A percentile compares a stretch with the other conserved stretches of the same genome.
Conservation (phyloP, 179 eudicot genomes). For the Silene noctiflora region DNA sequence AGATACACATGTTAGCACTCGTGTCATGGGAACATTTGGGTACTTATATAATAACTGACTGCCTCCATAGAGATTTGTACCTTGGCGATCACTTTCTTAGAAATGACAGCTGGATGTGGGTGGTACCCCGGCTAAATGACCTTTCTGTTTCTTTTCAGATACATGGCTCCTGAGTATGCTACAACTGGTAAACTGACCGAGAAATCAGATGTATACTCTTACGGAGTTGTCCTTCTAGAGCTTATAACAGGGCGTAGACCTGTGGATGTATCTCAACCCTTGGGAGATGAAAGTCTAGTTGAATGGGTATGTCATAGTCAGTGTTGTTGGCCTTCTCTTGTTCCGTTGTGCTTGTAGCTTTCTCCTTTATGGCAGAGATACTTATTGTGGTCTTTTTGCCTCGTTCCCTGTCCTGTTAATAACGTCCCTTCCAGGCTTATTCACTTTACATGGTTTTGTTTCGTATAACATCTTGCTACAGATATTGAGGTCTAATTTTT, state of each 20-base stretch:
- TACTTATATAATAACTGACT: constrained; percentile 22
- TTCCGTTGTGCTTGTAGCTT: neutral
- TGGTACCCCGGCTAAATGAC: neutral
- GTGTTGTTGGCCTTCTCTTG: neutral
- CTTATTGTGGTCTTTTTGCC: neutral
- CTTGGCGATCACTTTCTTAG: neutral
- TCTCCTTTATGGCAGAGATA: neutral
- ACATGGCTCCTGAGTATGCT: constrained; percentile 97
- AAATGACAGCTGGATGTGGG: neutral
- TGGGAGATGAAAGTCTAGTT: constrained; percentile 85
- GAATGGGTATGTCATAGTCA: constrained; percentile 71
- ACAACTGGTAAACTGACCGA: constrained; percentile 86
- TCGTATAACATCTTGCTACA: neutral
- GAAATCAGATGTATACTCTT: constrained; percentile 85
- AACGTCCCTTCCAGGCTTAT: neutral
- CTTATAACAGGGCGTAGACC: constrained; percentile 88
- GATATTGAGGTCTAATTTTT: neutral
- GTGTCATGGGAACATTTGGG: constrained; percentile 98
- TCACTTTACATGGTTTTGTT: neutral
- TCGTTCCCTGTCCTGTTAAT: neutral
- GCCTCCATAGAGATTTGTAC: neutral
- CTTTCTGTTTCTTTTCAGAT: constrained; percentile 44
- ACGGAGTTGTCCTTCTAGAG: constrained; percentile 91
- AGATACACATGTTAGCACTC: constrained; percentile 78
- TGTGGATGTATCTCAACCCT: constrained; percentile 78